Evolutionary conservation across 495 filamentous ascomycete species (phyloP).

Genomic region (Acidiella bohemica): DNA sequence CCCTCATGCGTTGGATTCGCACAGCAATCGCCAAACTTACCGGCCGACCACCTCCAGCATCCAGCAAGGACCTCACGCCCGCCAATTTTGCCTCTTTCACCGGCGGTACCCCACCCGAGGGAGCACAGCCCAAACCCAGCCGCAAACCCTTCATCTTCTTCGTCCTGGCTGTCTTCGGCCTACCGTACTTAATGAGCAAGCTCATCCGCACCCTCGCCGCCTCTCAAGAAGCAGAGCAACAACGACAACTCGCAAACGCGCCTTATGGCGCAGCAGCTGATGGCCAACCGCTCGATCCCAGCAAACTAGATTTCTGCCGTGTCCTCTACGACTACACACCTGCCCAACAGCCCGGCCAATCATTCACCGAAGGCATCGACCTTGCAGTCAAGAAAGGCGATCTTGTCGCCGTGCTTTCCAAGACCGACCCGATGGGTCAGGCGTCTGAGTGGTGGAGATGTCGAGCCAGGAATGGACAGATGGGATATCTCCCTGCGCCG

Average conservation of each 20-base stretch:
- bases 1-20: slow-evolving; percentile 82
- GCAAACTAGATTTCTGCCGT: slow-evolving; percentile 87
- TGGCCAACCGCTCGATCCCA: slow-evolving; percentile 53
- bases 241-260: slow-evolving; percentile 42
- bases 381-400: slow-evolving; percentile 90
- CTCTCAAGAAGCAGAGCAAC: slow-evolving; percentile 68
- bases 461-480: slow-evolving; percentile 74
- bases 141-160: slow-evolving; percentile 96
- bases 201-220: slow-evolving; percentile 73
- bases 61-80: slow-evolving; percentile 73
- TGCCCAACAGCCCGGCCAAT: slow-evolving; percentile 33
- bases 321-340: slow-evolving; percentile 89
- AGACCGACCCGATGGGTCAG: slow-evolving; percentile 83
- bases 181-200: slow-evolving; percentile 93
- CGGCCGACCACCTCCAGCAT: slow-evolving; percentile 79
- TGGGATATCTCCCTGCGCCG: slow-evolving; percentile 79
- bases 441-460: slow-evolving; percentile 96
- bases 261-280: slow-evolving; percentile 23
- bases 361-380: slow-evolving; percentile 53
- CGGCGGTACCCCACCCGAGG: slow-evolving; percentile 43
- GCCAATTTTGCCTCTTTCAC: slow-evolving; percentile 81
- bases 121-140: slow-evolving; percentile 49
- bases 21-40: slow-evolving; percentile 85
- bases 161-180: slow-evolving; percentile 79
- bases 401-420: slow-evolving; percentile 84